Base-by-base conservation (phyloP, 2,329 filamentous ascomycete genomes). In the Rhytidhysteron rufulum region DNA sequence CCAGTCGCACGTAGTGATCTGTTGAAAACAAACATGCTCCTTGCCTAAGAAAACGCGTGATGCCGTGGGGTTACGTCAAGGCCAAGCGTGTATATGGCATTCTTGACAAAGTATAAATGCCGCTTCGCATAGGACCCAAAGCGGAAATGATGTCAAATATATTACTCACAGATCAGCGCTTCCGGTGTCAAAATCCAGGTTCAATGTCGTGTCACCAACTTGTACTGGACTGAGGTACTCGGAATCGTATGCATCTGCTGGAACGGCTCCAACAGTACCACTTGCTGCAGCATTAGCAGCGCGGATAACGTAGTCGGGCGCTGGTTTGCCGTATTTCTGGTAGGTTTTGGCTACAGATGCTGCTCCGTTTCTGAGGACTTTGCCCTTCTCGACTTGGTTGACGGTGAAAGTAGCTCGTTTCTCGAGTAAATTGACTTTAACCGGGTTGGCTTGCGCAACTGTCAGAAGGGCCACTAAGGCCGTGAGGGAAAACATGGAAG, bases 151-250 rank as follows among this genome's bases (percentile, higher is more conserved):
- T 22, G 30, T 13, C 13, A n/a, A 19, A 31, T 36, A 41, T 25
- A 35, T 35, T 13, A 67, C 76, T 68, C 63, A 80, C 83, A 86
- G 75, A 65, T 85, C 82, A 31, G 80, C 73, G 47, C 72, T 84
- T 47, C 73, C 83, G 11, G 85, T 89, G 50, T 89, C 86, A 44
- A 89, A 76, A 57, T 87, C 83, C 44, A 89, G 60, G 43, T 80
- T 75, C 47, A 87, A 58, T 3, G 68, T 76, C 51, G 83, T 79
- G 56, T 75, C 66, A 32, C 85, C 86, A 46, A 88, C 69, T 2
- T 69, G 72, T 34, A 88, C 78, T 0, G 82, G 78, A 48, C 60
- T 66, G 5, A 71, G 61, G 51, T 72, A 72, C 11, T 53, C 47
- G 6, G 52, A 53, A 31, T 65, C 62, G 43, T 59, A 57, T 25